Percentiles rank a stretch among this genome's conserved stretches.
These are phyloP conservation scores for Raphanus hybrid DNA, from an alignment of 441 rosid genomes.

Conservation along the genomic window DNA sequence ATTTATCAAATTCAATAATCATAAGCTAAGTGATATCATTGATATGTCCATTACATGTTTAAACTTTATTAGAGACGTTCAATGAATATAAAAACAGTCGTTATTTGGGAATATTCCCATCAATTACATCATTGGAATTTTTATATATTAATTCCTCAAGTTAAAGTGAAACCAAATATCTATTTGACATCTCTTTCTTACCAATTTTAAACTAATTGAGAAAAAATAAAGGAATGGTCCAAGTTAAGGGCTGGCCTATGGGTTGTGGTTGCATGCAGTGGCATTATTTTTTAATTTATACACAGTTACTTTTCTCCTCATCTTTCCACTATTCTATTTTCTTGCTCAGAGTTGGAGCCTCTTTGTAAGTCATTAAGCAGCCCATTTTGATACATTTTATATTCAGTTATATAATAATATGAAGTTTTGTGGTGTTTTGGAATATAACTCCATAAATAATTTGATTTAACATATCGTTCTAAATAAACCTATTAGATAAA, in stretches of 20 bases:
- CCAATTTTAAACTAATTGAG: conserved; percentile 11
- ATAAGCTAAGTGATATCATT: conserved; percentile 34
- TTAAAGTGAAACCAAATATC: conserved; percentile 30
- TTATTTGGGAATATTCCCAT: conserved; percentile 35
- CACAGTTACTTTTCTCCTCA: too few relatives aligned
- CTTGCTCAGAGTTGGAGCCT: conserved; percentile 34
- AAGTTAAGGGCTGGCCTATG: conserved; percentile 35
- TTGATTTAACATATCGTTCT: not conserved
- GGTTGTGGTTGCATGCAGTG: conserved; percentile 29
- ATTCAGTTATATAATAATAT: not conserved
- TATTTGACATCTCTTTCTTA: conserved; percentile 35
- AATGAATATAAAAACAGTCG: conserved; percentile 34
- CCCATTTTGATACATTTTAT: not conserved
- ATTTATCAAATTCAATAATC: conserved; percentile 27
- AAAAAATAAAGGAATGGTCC: conserved; percentile 28
- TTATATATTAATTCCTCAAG: conserved; percentile 17
- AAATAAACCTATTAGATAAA: conserved; percentile 1
- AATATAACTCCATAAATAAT: conserved; percentile 4
- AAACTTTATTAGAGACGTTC: conserved; percentile 31
- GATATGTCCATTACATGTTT: conserved; percentile 35
- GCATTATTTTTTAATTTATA: conserved; percentile 8
- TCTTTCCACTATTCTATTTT: conserved; percentile 21
- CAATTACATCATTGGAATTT: conserved; percentile 33
- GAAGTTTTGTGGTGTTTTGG: conserved; percentile 4
- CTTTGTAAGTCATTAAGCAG: conserved; percentile 34